Conservation (phyloP, 768 basidiomycete genomes). For the Podaxis sp. region DNA sequence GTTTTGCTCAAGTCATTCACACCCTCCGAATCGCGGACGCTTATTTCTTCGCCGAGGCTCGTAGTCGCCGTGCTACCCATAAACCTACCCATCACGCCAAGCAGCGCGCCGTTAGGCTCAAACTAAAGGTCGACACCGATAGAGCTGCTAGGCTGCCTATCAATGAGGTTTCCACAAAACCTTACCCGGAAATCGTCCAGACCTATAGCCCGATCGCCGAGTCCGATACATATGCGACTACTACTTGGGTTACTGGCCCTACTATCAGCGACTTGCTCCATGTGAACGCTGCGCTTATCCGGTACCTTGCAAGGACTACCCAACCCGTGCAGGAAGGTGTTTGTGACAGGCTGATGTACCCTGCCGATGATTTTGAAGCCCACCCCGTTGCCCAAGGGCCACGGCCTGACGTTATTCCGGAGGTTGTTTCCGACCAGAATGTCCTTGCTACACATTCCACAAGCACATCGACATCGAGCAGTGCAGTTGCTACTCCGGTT, state of each 20-base stretch:
- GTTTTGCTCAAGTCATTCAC: slow-evolving; percentile 24
- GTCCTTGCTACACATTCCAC: background rate
- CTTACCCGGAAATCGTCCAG: background rate
- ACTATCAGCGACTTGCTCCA: background rate
- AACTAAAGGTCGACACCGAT: slow-evolving; percentile 42
- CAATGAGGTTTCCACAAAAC: slow-evolving; percentile 23
- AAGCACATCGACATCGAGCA: background rate
- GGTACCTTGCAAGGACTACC: background rate
- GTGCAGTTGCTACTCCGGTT: slow-evolving; percentile 1
- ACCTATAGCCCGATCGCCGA: slow-evolving; percentile 4
- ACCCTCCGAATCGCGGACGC: slow-evolving; percentile 44
- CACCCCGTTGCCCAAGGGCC: background rate
- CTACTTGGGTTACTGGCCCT: background rate
- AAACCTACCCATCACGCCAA: slow-evolving; percentile 46
- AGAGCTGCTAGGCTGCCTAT: slow-evolving; percentile 37
- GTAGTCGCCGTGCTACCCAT: slow-evolving; percentile 31
- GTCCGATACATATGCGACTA: background rate
- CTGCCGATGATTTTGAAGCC: background rate
- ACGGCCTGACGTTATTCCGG: slow-evolving; percentile 3
- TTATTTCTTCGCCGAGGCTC: slow-evolving; percentile 37
- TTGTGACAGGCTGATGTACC: background rate
- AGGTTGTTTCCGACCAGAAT: background rate
- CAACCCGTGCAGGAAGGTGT: background rate
- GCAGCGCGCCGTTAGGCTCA: slow-evolving; percentile 40
- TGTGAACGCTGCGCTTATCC: background rate